These are phyloP conservation scores for Lepidium didymum DNA, from an alignment of 345 rosid species.

Conservation along the genomic window DNA sequence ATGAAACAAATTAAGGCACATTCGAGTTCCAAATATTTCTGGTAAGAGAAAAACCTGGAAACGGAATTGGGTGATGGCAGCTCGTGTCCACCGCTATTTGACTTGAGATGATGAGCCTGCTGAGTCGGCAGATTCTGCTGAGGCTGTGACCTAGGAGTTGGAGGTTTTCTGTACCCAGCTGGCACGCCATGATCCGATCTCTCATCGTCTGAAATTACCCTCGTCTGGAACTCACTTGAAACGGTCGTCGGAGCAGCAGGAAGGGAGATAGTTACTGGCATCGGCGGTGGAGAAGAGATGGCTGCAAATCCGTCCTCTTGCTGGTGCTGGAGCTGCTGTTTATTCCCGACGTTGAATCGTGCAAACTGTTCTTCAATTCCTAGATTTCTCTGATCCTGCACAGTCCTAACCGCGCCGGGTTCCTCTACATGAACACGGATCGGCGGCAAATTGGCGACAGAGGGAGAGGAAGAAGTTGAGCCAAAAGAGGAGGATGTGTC, in stretches of 20 bases:
- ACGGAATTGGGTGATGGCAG: slow-evolving; percentile 82
- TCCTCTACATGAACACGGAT: slow-evolving; percentile 77
- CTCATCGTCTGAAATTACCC: slow-evolving; percentile 81
- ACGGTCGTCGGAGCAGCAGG: slow-evolving; percentile 37
- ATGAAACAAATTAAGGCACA: not conserved
- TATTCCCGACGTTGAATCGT: slow-evolving; percentile 37
- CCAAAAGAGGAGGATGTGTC: slow-evolving; percentile 89
- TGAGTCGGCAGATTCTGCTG: slow-evolving; percentile 40
- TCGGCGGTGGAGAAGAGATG: slow-evolving; percentile 53
- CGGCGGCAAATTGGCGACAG: slow-evolving; percentile 77
- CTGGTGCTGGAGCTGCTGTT: slow-evolving; percentile 32
- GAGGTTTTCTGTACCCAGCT: slow-evolving; percentile 50
- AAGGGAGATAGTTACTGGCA: slow-evolving; percentile 33
- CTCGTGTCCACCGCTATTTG: slow-evolving; percentile 54
- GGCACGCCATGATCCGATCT: slow-evolving; percentile 78
- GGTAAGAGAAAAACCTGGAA: slow-evolving; percentile 47
- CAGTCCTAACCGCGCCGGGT: slow-evolving; percentile 22
- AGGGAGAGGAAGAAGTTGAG: slow-evolving; percentile 88
- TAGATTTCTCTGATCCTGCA: slow-evolving; percentile 42
- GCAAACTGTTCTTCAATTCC: slow-evolving; percentile 92
- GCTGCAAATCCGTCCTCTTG: slow-evolving; percentile 53
- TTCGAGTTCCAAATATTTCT: not conserved
- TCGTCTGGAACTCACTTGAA: slow-evolving; percentile 42
- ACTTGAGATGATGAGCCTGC: slow-evolving; percentile 39
- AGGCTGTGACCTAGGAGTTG: slow-evolving; percentile 37